phyloP scores from a whole-genome alignment of 148 eudicot genomes.

The Persicaria tinctoria region DNA sequence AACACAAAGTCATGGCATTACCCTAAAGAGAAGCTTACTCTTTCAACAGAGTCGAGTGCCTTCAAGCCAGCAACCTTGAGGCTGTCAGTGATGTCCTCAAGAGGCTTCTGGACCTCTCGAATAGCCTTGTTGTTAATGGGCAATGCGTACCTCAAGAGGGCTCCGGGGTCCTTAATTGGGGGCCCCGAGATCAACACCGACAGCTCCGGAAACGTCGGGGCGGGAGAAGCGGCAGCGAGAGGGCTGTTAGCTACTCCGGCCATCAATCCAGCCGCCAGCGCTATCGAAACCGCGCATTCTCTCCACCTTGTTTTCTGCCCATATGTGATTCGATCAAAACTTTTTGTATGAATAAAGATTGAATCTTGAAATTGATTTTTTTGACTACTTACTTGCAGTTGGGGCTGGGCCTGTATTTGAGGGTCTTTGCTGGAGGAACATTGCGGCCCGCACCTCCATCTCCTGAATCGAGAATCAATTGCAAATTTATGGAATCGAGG shows the following conservation, averaged over 20 bases:
- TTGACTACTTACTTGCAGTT: conserved; percentile 29
- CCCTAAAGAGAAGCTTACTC: conserved; percentile 38
- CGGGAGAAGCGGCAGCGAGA: conserved; percentile 35
- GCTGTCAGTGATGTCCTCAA: conserved; percentile 92
- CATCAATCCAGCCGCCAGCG: conserved; percentile 65
- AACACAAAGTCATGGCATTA: background rate
- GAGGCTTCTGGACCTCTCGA: conserved; percentile 94
- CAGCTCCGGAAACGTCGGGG: conserved; percentile 59
- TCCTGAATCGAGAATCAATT: conserved; percentile 2
- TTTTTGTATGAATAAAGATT: background rate
- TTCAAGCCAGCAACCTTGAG: conserved; percentile 77
- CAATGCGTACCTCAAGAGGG: conserved; percentile 71
- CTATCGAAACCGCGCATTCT: conserved; percentile 73
- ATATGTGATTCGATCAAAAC: conserved; percentile 1
- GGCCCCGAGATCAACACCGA: conserved; percentile 90
- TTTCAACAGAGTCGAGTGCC: conserved; percentile 84
- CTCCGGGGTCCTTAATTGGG: conserved; percentile 94
- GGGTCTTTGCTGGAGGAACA: conserved; percentile 32
- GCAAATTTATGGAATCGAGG: background rate
- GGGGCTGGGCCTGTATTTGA: conserved; percentile 18
- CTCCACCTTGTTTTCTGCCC: conserved; percentile 52
- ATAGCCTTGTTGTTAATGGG: conserved; percentile 91
- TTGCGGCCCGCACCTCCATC: conserved; percentile 18
- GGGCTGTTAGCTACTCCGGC: conserved; percentile 59
- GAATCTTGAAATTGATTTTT: background rate